These are phyloP conservation scores for Sedum album DNA, from an alignment of 164 flowering plant genomes.

Conservation along the genomic window DNA sequence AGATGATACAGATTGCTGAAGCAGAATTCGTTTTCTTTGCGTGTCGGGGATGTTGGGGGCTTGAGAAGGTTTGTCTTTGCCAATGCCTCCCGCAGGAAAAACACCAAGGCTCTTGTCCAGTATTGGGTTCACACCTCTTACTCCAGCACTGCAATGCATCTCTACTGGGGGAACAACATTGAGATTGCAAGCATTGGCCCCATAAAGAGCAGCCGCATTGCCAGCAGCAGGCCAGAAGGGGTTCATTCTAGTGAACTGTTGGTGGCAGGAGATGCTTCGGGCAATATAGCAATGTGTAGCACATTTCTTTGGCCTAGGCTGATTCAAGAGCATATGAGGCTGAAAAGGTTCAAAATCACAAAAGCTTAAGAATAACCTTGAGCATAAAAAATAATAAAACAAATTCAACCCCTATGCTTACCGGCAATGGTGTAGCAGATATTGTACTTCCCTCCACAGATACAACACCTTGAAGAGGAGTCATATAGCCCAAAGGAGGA, in stretches of 20 bases:
- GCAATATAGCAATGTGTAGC: slow-evolving; percentile 95
- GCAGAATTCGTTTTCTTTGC: slow-evolving; percentile 63
- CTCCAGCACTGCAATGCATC: slow-evolving; percentile 37
- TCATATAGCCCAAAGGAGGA: slow-evolving; percentile 84
- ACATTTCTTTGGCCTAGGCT: slow-evolving; percentile 71
- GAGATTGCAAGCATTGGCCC: slow-evolving; percentile 64
- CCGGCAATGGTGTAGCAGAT: slow-evolving; percentile 59
- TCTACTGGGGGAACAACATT: slow-evolving; percentile 58
- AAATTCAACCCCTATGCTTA: slow-evolving; percentile 10
- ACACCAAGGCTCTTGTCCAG: slow-evolving; percentile 53
- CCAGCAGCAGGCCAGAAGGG: slow-evolving; percentile 81
- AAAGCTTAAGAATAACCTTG: background rate
- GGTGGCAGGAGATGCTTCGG: slow-evolving; percentile 45
- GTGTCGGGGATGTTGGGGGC: slow-evolving; percentile 33
- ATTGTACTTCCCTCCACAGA: slow-evolving; percentile 64
- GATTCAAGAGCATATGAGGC: slow-evolving; percentile 49
- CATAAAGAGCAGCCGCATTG: slow-evolving; percentile 46
- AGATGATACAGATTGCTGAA: slow-evolving; percentile 61
- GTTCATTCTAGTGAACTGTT: slow-evolving; percentile 71
- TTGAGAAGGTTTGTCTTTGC: slow-evolving; percentile 52
- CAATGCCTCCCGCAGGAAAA: slow-evolving; percentile 23
- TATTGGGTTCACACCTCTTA: slow-evolving; percentile 26
- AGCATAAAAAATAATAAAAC: slow-evolving; percentile 1
- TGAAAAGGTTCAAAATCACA: slow-evolving; percentile 21
- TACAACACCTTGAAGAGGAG: slow-evolving; percentile 69